Percentiles rank a stretch among this genome's conserved stretches.
Conservation (phyloP, 208 protist species). For the Leishmania braziliensis region DNA sequence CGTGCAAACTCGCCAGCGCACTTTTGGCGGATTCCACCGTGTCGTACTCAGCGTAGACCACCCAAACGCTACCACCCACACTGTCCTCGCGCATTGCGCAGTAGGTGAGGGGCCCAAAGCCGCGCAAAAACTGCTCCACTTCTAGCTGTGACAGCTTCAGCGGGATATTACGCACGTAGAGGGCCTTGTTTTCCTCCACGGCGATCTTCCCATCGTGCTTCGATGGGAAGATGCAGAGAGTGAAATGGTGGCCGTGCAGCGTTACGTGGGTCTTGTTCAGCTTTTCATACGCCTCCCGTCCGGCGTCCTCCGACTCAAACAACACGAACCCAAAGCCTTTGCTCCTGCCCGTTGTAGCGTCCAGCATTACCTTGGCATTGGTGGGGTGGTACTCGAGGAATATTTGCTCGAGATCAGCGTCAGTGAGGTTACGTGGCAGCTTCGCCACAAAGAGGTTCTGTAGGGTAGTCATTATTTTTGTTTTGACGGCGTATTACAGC, state of each 20-base stretch:
- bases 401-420: constrained; percentile 82
- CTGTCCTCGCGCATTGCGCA: constrained; percentile 90
- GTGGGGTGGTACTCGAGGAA: constrained; percentile 84
- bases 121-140: constrained; percentile 72
- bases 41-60: constrained; percentile 86
- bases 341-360: constrained; percentile 89
- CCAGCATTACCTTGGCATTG: constrained; percentile 89
- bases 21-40: constrained; percentile 60
- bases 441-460: constrained; percentile 98
- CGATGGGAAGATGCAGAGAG: constrained; percentile 83
- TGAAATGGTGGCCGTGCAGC: constrained; percentile 67
- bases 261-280: constrained; percentile 73
- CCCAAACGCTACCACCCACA: constrained; percentile 80
- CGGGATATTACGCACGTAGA: constrained; percentile 89
- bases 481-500: background rate
- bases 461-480: constrained; percentile 60
- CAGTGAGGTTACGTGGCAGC: constrained; percentile 84
- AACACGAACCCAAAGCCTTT: constrained; percentile 97
- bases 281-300: constrained; percentile 69
- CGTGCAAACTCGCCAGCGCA: constrained; percentile 70
- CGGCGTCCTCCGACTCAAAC: constrained; percentile 90
- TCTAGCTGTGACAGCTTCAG: constrained; percentile 45
- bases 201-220: constrained; percentile 82
- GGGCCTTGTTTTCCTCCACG: constrained; percentile 49
- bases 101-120: constrained; percentile 78